These are phyloP conservation scores for Dendrothele bispora DNA, from an alignment of 768 basidiomycete species.

Conservation along the genomic window DNA sequence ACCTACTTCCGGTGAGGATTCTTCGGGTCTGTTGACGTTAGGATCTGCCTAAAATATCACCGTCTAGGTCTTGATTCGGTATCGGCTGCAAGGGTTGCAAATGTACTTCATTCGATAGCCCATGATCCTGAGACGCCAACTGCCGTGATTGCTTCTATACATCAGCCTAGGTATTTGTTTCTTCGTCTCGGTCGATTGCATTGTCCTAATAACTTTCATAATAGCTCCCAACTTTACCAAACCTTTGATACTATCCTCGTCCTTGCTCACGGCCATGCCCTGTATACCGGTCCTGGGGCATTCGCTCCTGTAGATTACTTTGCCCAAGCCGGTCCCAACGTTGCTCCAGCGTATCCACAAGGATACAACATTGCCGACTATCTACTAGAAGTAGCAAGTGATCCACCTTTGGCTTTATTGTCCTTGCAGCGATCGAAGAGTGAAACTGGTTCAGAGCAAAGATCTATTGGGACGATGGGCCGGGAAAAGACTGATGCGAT, in stretches of 20 bases:
- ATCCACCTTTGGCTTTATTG: conserved; percentile 45
- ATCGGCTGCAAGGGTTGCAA: conserved; percentile 79
- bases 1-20: conserved; percentile 58
- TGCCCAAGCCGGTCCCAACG: conserved; percentile 37
- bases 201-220: background rate
- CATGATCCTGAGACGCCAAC: conserved; percentile 67
- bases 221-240: conserved; percentile 79
- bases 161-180: conserved; percentile 71
- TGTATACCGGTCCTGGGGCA: conserved; percentile 80
- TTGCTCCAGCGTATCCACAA: conserved; percentile 55
- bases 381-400: conserved; percentile 83
- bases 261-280: conserved; percentile 70
- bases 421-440: background rate
- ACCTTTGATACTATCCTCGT: conserved; percentile 81
- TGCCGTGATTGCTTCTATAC: conserved; percentile 83
- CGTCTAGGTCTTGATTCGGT: conserved; percentile 84
- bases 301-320: conserved; percentile 72
- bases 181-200: background rate
- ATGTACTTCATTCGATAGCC: conserved; percentile 74
- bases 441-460: background rate
- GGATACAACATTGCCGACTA: conserved; percentile 95
- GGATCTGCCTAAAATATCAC: too few relatives aligned
- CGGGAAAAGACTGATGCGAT: background rate
- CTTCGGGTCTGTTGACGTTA: background rate
- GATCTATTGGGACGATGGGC: background rate